Percentiles rank a stretch among this genome's conserved stretches.
Evolutionary conservation across 192 early-diverging fungal genomes (phyloP).

Genomic region (Coemansia sp.): DNA sequence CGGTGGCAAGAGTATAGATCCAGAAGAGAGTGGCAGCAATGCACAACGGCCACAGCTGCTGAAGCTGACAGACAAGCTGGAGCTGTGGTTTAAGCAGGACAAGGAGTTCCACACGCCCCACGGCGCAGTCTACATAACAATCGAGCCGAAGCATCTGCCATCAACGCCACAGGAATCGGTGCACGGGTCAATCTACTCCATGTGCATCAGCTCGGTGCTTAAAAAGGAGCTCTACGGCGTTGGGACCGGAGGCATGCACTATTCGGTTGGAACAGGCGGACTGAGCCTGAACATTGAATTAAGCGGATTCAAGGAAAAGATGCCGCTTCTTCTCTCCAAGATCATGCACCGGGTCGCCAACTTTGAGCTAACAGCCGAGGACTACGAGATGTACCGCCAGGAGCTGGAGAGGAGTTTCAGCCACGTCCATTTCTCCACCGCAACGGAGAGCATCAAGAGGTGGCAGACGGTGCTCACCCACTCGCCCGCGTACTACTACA

Average conservation of each 20-base stretch:
- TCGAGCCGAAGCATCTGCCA: conserved; percentile 9
- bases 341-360: conserved; percentile 49
- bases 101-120: conserved; percentile 85
- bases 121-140: conserved; percentile 66
- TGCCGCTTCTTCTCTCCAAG: conserved; percentile 62
- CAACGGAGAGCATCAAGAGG: background rate
- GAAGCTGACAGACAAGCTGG: conserved; percentile 14
- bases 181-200: conserved; percentile 61
- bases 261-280: conserved; percentile 57
- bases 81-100: conserved; percentile 92
- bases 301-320: conserved; percentile 84
- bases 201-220: conserved; percentile 69
- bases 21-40: too few relatives aligned
- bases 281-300: background rate
- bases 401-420: background rate
- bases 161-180: conserved; percentile 62
- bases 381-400: background rate
- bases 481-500: background rate
- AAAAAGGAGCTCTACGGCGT: conserved; percentile 81
- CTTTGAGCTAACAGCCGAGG: conserved; percentile 10
- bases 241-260: conserved; percentile 68
- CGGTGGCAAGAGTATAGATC: background rate
- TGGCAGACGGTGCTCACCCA: background rate
- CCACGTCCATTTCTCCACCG: background rate
- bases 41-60: conserved; percentile 11